phyloP scores from a whole-genome alignment of 2,329 filamentous ascomycete species.

The Emericellopsis cladophorae region DNA sequence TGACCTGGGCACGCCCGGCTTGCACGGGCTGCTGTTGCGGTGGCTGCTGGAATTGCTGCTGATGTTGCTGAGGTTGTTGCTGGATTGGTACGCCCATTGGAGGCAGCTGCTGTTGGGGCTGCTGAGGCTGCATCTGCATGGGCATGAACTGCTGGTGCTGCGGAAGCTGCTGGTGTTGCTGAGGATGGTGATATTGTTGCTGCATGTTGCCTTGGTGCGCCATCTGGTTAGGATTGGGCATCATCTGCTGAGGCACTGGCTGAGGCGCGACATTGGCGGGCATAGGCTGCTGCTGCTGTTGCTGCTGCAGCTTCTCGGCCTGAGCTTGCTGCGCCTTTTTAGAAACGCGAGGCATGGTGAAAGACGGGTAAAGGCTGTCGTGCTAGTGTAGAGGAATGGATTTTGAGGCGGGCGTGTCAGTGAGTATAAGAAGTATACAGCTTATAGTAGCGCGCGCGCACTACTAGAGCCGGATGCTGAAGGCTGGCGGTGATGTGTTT shows the following conservation, averaged over 20 bases:
- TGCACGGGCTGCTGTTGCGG: constrained; percentile 9
- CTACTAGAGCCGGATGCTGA: too few relatives aligned
- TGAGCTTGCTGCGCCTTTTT: constrained; percentile 24
- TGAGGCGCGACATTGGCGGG: not conserved
- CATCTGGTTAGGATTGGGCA: not conserved
- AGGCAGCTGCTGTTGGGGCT: constrained; percentile 7
- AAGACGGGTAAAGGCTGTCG: not conserved
- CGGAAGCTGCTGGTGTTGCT: not conserved
- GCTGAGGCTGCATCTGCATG: constrained; percentile 24
- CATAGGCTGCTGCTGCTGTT: too few relatives aligned
- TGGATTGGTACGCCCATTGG: not conserved
- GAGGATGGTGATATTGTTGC: not conserved
- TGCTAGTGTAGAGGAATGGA: too few relatives aligned
- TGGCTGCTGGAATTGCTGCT: constrained; percentile 6
- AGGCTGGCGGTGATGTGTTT: too few relatives aligned
- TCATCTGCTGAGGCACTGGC: not conserved
- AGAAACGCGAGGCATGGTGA: constrained; percentile 5
- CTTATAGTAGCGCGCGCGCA: too few relatives aligned
- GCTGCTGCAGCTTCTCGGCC: constrained; percentile 13
- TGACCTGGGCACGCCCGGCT: constrained; percentile 17
- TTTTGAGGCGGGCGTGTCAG: too few relatives aligned
- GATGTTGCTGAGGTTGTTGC: constrained; percentile 3
- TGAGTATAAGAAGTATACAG: too few relatives aligned
- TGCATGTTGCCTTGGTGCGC: not conserved
- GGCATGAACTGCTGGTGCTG: constrained; percentile 17